Evolutionary conservation across 2,329 filamentous ascomycete genomes (phyloP), one percentile per base, ranked within the genome.

Genomic region (Cladorrhinum sp.): DNA sequence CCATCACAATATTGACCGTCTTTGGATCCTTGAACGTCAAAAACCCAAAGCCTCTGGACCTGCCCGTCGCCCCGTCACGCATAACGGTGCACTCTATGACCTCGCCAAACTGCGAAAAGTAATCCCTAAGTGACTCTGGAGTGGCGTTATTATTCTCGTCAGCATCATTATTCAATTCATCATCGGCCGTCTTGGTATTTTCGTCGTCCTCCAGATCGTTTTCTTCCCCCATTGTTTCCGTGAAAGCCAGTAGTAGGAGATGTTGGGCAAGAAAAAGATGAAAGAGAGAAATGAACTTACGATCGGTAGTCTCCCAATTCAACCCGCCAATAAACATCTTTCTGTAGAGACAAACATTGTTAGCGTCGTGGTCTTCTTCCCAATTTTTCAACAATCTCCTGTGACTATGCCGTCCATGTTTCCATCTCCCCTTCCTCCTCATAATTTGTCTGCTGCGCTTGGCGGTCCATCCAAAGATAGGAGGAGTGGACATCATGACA

Each of bases 321-420:
- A 99, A 80, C 46, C 95, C 95, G 70, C 95, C 95, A 76, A 99
- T 99, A 71, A 99, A 99, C 95, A 99, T 99, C 81, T 99, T 99
- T 72, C 95, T 99, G 78, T 71, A 69, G 62, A 73, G 48, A 21
- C 33, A 26, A 26, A 59, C 6, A 16, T 60, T 50, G 69, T 73
- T 65, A 73, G 68, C 55, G 16, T 60, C 56, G 6, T 46, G 3
- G 8, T 24, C 3, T 42, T 42, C 39, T 14, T 55, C 33, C 7
- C 42, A 46, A 46, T 18, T 21, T 46, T 16, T n/a, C n/a, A n/a
- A n/a, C n/a, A n/a, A n/a, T n/a, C n/a, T 46, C 7, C 42, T 46
- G 16, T 21, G 16, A 3, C n/a, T 20, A 7, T 9, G 16, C 10
- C 18, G 42, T 18, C n/a, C 16, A 20, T 46, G 42, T 46, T 46